These are phyloP conservation scores for Neopestalotiopsis clavispora DNA, from an alignment of 2,329 filamentous ascomycete species.

Conservation along the genomic window DNA sequence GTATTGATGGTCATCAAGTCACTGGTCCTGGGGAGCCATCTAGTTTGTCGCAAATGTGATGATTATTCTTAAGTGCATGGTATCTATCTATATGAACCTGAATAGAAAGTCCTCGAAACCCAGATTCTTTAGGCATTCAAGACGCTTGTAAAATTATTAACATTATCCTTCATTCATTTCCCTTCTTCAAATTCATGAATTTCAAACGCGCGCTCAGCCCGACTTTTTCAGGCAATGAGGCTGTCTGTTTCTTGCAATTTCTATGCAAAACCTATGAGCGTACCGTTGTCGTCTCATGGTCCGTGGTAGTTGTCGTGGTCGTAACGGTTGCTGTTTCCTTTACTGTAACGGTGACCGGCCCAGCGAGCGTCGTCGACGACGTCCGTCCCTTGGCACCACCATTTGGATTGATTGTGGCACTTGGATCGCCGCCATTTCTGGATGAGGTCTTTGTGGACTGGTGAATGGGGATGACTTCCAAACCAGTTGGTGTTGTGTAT, in stretches of 20 bases:
- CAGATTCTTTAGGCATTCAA: not conserved
- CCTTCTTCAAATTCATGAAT: not conserved
- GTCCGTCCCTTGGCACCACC: conserved; percentile 16
- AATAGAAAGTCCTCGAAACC: not conserved
- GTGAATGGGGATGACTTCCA: conserved; percentile 16
- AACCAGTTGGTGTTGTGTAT: conserved; percentile 6
- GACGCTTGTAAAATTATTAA: not conserved
- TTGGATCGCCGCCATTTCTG: not conserved
- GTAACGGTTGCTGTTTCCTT: conserved; percentile 29
- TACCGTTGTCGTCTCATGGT: conserved; percentile 23
- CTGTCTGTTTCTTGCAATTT: not conserved
- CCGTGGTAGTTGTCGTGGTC: conserved; percentile 23
- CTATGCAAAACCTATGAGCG: conserved; percentile 8
- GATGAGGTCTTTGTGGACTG: not conserved
- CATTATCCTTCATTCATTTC: not conserved
- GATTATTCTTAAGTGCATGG: no score
- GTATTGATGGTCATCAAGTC: no score
- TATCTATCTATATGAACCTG: not conserved
- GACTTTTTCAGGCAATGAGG: not conserved
- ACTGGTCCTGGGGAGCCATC: no score
- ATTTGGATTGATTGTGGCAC: not conserved
- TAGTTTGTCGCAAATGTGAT: no score
- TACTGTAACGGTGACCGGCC: conserved; percentile 24
- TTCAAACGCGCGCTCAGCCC: not conserved
- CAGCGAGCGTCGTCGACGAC: not conserved